Base-by-base conservation (phyloP, 106 monocot genomes). In the Iris macrosiphon region DNA sequence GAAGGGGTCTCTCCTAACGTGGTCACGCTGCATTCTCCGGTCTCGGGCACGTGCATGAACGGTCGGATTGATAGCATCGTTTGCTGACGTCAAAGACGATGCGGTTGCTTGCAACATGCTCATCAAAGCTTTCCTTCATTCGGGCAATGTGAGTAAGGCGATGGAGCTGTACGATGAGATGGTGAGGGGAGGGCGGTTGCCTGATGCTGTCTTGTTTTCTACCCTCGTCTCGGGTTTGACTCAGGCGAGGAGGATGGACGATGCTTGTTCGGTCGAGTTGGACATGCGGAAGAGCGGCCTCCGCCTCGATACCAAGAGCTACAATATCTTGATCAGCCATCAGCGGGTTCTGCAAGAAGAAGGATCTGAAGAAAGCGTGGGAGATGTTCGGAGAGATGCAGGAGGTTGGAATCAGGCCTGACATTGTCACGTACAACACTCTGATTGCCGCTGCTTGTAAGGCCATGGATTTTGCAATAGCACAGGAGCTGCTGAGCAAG, bases 151-250 rank as follows among this genome's bases (percentile, higher is more conserved):
- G 27, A 42, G 31, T 24, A 85, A 51, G 65, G 89, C 85, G 11
- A 74, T 77, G 78, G 65, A 79, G 24, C 63, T 85, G 67, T 76
- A 67, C 25, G 67, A 89, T 30, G 95, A 89, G 49, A 95, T 89
- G 89, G 20, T 72, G n/a, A 40, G 14, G 0, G 49, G 59, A 6
- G 85, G 85, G 32, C 75, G 65, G 22, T 66, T 58, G 20, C 85
- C 82, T 4, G 89, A 95, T 61, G 43, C 70, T 2, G 45, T 85
- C 18, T 60, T 61, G 7, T 95, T 85, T 37, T 85, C 67, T 47
- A 82, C 85, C 26, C 31, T 89, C 70, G 85, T 95, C 35, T 95
- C 89, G 31, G 89, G 89, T 16, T 71, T 95, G 59, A 32, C 61
- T 7, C 67, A 62, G 35, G 63, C 58, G 33, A 79, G 89, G 7